Base-by-base conservation (phyloP, 352 stramenopile genomes). In the Pythium phragmiticola region DNA sequence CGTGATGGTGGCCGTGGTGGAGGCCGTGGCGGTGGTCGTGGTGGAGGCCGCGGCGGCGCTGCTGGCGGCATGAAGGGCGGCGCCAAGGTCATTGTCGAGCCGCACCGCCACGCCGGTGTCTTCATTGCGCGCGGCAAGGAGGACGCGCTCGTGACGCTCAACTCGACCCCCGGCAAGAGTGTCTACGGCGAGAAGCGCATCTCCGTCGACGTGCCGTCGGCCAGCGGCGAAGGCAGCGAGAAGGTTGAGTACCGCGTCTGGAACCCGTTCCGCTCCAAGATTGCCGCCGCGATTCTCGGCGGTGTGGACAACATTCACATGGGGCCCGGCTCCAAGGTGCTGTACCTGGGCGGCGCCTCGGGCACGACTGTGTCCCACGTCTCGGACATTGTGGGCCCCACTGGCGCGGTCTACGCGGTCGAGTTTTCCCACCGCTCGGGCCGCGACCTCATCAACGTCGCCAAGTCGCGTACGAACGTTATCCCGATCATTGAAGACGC, bases 171-270 rank as follows among this genome's bases (percentile, higher is more conserved):
- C 30, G 97, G 97, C 73, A 98, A 99, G 85, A 92, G 70, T n/a
- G 98, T 99, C 39, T 99, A 99, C 82, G 98, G 97, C 63, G 98
- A 99, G 80, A 99, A 99, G 85, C 87, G 96, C 71, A 99, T 99
- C 68, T 98, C 89, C 50, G 97, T 99, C 3, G 98, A 99, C 58
- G 95, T 96, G 39, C 88, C 95, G 7, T 77, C 89, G 13, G 89
- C 93, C 42, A 88, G 84, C 51, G 84, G 91, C 42, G 90, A 97
- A 66, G 87, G 89, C 57, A 90, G 90, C 0, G 90, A 96, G 67
- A 99, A 99, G 89, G 90, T 99, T 36, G 98, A 99, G 82, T 99
- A 99, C 84, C 94, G 98, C 65, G 97, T 99, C 62, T 99, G 98
- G 98, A 99, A 99, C 86, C 98, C 98, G 62, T 99, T 99, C 91